These are phyloP conservation scores for Monosporascus sp. DNA, from an alignment of 2,329 filamentous ascomycete genomes.

Conservation along the genomic window DNA sequence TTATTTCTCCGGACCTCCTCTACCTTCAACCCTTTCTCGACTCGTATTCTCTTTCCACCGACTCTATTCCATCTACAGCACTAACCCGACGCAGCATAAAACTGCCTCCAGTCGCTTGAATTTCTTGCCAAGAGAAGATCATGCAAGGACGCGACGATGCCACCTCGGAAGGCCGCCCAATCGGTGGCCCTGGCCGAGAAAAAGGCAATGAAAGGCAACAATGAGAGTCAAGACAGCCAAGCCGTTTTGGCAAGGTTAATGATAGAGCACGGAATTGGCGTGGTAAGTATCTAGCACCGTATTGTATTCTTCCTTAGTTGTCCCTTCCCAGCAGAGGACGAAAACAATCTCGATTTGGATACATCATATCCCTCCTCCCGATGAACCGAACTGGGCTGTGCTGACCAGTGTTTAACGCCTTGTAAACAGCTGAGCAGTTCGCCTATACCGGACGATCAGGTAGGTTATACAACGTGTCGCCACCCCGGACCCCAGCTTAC, in stretches of 20 bases:
- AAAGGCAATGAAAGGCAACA: constrained; percentile 12
- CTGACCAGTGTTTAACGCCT: background rate
- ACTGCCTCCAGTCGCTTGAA: background rate
- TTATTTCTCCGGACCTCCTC: background rate
- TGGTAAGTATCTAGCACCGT: constrained; percentile 19
- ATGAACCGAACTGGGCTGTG: background rate
- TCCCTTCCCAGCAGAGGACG: too few relatives aligned
- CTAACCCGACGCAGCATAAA: too few relatives aligned
- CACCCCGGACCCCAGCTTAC: constrained; percentile 3
- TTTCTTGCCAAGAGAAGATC: background rate
- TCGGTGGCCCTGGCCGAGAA: constrained; percentile 12
- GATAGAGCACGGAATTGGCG: constrained; percentile 20
- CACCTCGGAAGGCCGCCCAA: constrained; percentile 8
- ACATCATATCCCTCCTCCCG: background rate
- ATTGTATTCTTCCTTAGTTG: too few relatives aligned
- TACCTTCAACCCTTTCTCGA: background rate
- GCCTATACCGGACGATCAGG: constrained; percentile 6
- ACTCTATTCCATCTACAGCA: too few relatives aligned
- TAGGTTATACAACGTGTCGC: background rate
- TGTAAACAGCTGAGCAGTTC: constrained; percentile 15
- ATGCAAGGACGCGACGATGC: background rate
- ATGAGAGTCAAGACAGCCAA: constrained; percentile 26
- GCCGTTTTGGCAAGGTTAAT: constrained; percentile 15
- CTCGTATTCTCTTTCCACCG: background rate
- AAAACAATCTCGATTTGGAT: too few relatives aligned